phyloP scores from a whole-genome alignment of 768 basidiomycete genomes.

The Auricularia sp. region DNA sequence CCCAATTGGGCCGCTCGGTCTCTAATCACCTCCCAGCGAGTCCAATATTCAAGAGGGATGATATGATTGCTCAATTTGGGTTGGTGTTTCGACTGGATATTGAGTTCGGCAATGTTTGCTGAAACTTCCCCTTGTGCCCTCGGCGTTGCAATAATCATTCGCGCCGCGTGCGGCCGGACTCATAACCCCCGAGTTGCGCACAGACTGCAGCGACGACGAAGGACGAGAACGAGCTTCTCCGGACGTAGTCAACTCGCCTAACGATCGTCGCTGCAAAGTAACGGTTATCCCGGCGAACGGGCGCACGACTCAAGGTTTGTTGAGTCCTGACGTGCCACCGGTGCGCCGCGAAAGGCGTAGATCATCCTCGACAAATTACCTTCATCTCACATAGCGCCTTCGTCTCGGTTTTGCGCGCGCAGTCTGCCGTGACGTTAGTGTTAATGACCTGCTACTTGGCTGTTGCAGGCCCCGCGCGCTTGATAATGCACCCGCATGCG shows the following conservation, averaged over 20 bases:
- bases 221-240: not conserved
- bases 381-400: not conserved
- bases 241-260: not conserved
- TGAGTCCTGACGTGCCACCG: not conserved
- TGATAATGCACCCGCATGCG: not conserved
- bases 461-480: not conserved
- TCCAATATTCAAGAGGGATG: not conserved
- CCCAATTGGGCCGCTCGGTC: not conserved
- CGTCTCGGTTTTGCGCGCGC: not conserved
- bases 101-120: not conserved
- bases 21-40: not conserved
- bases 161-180: not conserved
- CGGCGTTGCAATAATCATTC: not conserved
- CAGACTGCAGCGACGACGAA: not conserved
- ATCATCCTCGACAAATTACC: not conserved
- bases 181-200: not conserved
- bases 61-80: not conserved
- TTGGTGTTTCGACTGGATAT: not conserved
- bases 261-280: not conserved
- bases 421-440: not conserved
- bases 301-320: not conserved
- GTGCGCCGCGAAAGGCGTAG: not conserved
- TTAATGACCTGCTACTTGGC: not conserved
- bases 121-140: not conserved
- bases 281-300: not conserved